Base-by-base conservation (phyloP, 2,329 filamentous ascomycete genomes). In the Elsinoe perseae region DNA sequence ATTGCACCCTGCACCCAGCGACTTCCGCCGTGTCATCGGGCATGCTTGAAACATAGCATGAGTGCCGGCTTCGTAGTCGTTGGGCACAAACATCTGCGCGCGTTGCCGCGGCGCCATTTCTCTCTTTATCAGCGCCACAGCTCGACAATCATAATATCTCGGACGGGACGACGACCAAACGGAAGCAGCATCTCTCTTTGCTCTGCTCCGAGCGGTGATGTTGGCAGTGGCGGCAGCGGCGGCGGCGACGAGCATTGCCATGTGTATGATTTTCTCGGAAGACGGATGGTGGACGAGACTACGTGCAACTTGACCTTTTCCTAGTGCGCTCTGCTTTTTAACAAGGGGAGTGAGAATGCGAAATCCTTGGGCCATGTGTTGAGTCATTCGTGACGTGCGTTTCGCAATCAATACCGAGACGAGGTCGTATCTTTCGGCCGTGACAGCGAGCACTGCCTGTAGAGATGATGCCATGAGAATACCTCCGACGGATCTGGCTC, bases 41-140 rank as follows among this genome's bases (percentile, higher is more conserved):
- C 48, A 52, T 52, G 48, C 48, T 52, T 52, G 48, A 25, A 32
- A 52, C 14, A 52, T 30, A 52, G 48, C 48, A 52, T 36, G 48
- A 20, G 48, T 36, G 2, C 21, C 18, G 30, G 4, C 16, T 3
- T 20, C 10, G 48, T 10, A 18, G 12, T 30, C 48, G 30, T 18
- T 28, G 20, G 38, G 16, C 9, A 23, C 30, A 21, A 30, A 20
- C 16, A 36, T 36, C 48, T 52, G 48, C 28, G 48, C 48, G 32
- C 25, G 9, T n/a, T n/a, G n/a, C n/a, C n/a, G n/a, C n/a, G 30
- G 43, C 43, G 23, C 32, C 48, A 23, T 52, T 20, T 52, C 48
- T 52, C 48, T 52, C 28, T 52, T 36, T n/a, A n/a, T n/a, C n/a
- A 52, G 48, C 43, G 43, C 43, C 40, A 23, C n/a, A n/a, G n/a